A percentile compares a stretch with the other conserved stretches of the same genome.
Conservation (phyloP, 2,329 filamentous ascomycete species). For the Fusarium coffeatum region DNA sequence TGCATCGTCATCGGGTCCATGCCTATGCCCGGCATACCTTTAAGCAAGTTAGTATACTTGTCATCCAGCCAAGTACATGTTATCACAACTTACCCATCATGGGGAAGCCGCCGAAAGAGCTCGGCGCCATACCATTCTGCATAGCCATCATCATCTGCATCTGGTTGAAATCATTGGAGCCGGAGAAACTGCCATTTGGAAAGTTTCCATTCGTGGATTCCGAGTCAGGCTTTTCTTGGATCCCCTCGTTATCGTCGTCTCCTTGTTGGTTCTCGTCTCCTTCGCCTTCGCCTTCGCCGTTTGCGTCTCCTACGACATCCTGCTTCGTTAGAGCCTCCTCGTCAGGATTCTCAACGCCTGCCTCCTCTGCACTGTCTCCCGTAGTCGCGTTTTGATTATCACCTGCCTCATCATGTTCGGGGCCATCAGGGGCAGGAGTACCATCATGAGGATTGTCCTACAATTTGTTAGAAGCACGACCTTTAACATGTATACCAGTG, state of each 20-base stretch:
- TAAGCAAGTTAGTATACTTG: constrained; percentile 46
- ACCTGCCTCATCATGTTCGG: constrained; percentile 25
- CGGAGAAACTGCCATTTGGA: constrained; percentile 69
- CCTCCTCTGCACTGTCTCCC: constrained; percentile 32
- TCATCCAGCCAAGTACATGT: background rate
- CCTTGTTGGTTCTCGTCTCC: constrained; percentile 36
- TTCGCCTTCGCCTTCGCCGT: constrained; percentile 35
- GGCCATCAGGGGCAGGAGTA: background rate
- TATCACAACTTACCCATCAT: constrained; percentile 83
- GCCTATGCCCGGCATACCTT: constrained; percentile 83
- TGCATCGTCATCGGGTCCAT: constrained; percentile 86
- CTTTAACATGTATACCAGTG: background rate
- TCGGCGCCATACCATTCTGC: constrained; percentile 73
- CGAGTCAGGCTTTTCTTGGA: constrained; percentile 50
- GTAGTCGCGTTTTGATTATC: constrained; percentile 24
- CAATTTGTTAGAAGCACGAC: constrained; percentile 1
- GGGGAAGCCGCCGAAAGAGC: constrained; percentile 69
- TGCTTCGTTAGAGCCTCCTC: constrained; percentile 36
- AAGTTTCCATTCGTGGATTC: constrained; percentile 61
- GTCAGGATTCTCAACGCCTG: constrained; percentile 32
- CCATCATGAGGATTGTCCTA: constrained; percentile 13
- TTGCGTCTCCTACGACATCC: constrained; percentile 39
- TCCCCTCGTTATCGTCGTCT: constrained; percentile 48
- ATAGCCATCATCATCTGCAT: constrained; percentile 86
- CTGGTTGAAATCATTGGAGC: constrained; percentile 75